phyloP scores from a whole-genome alignment of 2,329 filamentous ascomycete genomes.

The Ascochyta lentis region DNA sequence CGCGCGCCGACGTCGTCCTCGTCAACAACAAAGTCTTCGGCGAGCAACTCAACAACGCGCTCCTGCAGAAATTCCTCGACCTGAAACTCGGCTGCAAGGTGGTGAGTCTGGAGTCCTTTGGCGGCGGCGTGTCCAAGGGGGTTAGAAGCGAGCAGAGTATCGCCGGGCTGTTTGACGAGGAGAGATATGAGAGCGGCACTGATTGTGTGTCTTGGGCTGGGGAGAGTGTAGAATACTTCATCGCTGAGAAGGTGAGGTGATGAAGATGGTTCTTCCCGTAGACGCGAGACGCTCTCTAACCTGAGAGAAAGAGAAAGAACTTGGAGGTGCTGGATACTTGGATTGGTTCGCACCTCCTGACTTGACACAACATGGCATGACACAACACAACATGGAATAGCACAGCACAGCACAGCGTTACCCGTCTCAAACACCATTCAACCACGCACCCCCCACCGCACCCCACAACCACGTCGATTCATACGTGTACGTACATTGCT shows the following conservation, averaged over 20 bases:
- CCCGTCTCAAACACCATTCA: too few relatives aligned
- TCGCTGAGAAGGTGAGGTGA: conserved; percentile 65
- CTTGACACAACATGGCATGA: too few relatives aligned
- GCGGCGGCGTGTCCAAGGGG: conserved; percentile 77
- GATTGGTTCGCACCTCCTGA: too few relatives aligned
- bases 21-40: conserved; percentile 99
- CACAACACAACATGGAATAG: too few relatives aligned
- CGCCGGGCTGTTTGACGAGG: conserved; percentile 79
- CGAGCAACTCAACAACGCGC: conserved; percentile 80
- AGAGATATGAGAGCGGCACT: conserved; percentile 72
- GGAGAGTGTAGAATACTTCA: conserved; percentile 82
- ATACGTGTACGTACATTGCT: too few relatives aligned
- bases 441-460: too few relatives aligned
- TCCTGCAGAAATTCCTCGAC: conserved; percentile 91
- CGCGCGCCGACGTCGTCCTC: conserved; percentile 89
- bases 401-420: too few relatives aligned
- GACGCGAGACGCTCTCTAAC: too few relatives aligned
- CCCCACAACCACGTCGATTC: too few relatives aligned
- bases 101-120: conserved; percentile 88
- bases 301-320: too few relatives aligned
- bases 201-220: conserved; percentile 88
- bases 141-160: conserved; percentile 79
- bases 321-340: too few relatives aligned
- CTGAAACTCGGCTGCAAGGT: conserved; percentile 89
- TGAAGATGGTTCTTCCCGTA: not conserved